Conservation (phyloP, 2,329 filamentous ascomycete species). For the Monilinia fructigena region DNA sequence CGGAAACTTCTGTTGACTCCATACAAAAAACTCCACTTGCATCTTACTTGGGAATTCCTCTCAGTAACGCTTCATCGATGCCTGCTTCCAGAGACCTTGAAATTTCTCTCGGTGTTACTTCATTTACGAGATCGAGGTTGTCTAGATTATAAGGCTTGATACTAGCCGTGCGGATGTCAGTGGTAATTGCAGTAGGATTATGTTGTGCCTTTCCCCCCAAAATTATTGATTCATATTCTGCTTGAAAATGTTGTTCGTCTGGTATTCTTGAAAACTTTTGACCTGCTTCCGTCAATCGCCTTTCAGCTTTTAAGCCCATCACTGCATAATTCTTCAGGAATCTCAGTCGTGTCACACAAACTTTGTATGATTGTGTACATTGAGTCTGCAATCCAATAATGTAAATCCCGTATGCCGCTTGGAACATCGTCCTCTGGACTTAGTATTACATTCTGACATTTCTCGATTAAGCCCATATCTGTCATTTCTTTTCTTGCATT, state of each 20-base stretch:
- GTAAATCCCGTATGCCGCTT: background rate
- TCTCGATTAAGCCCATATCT: background rate
- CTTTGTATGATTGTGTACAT: background rate
- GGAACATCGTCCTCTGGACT: background rate
- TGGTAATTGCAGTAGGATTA: background rate
- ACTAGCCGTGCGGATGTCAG: background rate
- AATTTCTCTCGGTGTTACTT: background rate
- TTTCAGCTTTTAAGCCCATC: background rate
- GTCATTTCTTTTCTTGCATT: background rate
- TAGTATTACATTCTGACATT: background rate
- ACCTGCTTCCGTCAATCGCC: background rate
- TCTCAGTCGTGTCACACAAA: background rate
- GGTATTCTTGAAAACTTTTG: background rate
- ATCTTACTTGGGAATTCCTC: background rate
- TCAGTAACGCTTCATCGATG: background rate
- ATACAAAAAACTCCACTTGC: background rate
- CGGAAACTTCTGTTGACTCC: no score
- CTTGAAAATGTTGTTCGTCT: background rate
- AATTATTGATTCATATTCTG: background rate
- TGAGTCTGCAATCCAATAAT: constrained; percentile 2
- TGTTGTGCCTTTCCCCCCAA: background rate
- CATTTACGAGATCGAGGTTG: background rate
- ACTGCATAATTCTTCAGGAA: constrained; percentile 7
- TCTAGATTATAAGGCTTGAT: background rate
- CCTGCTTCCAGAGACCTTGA: background rate